These are phyloP conservation scores for Furcasterigmium sp. DNA, from an alignment of 2,329 filamentous ascomycete genomes.

Conservation along the genomic window DNA sequence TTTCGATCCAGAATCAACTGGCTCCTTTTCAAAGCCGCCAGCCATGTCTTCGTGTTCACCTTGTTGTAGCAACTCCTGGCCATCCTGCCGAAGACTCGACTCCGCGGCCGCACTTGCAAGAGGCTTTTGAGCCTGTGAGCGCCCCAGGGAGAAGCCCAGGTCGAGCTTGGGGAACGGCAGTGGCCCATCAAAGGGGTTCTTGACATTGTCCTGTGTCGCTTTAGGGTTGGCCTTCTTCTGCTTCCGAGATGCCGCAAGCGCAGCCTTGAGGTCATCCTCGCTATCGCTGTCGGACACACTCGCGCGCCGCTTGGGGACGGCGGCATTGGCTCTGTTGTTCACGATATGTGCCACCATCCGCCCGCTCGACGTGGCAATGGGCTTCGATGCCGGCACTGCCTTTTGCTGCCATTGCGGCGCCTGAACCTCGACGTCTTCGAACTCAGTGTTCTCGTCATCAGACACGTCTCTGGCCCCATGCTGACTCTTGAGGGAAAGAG, in stretches of 20 bases:
- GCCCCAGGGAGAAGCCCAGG: constrained; percentile 47
- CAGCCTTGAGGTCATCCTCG: constrained; percentile 75
- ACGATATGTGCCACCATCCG: constrained; percentile 68
- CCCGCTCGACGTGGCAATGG: constrained; percentile 45
- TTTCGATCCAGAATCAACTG: constrained; percentile 37
- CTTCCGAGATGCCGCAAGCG: constrained; percentile 66
- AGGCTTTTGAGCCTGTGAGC: constrained; percentile 6
- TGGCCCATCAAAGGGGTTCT: constrained; percentile 68
- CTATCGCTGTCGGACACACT: constrained; percentile 58
- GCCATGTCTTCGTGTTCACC: constrained; percentile 39
- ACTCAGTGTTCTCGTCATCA: constrained; percentile 35
- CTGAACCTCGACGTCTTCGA: constrained; percentile 43
- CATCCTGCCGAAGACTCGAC: not conserved
- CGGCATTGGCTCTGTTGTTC: constrained; percentile 65
- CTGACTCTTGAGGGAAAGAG: constrained; percentile 72
- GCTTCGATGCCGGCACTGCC: constrained; percentile 43
- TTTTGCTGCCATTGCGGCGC: constrained; percentile 51
- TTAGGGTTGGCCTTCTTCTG: constrained; percentile 41
- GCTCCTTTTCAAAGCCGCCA: constrained; percentile 60
- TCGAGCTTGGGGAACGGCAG: constrained; percentile 87
- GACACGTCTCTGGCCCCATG: constrained; percentile 32
- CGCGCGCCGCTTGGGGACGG: constrained; percentile 41
- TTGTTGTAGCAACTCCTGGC: constrained; percentile 9
- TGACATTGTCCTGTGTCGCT: constrained; percentile 43
- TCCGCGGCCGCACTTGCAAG: not conserved